phyloP scores from a whole-genome alignment of 2,329 filamentous ascomycete species.

The Dactylellina leptospora region DNA sequence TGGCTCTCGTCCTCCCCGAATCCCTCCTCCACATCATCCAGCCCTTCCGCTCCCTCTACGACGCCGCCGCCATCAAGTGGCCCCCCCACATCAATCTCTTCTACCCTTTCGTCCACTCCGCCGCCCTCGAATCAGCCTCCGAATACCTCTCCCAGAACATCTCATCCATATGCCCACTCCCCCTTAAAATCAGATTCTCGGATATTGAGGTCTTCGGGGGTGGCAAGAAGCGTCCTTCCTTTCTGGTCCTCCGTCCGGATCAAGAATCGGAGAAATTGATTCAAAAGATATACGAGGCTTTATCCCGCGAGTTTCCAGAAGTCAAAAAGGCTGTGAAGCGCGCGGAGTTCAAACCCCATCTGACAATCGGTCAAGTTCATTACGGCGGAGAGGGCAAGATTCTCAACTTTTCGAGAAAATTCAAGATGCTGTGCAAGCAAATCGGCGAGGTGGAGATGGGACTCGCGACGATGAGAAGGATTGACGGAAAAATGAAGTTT shows the following conservation, averaged over 20 bases:
- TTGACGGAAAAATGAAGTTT: constrained; percentile 66
- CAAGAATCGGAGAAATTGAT: constrained; percentile 42
- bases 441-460: constrained; percentile 52
- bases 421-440: constrained; percentile 43
- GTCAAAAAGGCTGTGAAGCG: constrained; percentile 41
- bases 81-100: constrained; percentile 73
- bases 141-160: constrained; percentile 61
- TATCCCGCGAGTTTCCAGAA: constrained; percentile 45
- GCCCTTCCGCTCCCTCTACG: constrained; percentile 68
- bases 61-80: constrained; percentile 71
- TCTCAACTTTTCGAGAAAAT: constrained; percentile 11
- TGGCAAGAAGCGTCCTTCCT: constrained; percentile 35
- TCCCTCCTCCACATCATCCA: constrained; percentile 62
- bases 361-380: constrained; percentile 71
- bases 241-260: constrained; percentile 50
- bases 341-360: constrained; percentile 63
- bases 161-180: constrained; percentile 30
- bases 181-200: constrained; percentile 41
- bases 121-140: constrained; percentile 63
- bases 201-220: constrained; percentile 35
- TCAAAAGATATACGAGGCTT: constrained; percentile 34
- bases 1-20: constrained; percentile 57
- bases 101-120: constrained; percentile 70
- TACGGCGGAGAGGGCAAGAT: constrained; percentile 59
- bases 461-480: constrained; percentile 54